Percentiles rank a stretch among this genome's conserved stretches.
Conservation (phyloP, 805 yeast genomes). For the Grigorovia humatica region DNA sequence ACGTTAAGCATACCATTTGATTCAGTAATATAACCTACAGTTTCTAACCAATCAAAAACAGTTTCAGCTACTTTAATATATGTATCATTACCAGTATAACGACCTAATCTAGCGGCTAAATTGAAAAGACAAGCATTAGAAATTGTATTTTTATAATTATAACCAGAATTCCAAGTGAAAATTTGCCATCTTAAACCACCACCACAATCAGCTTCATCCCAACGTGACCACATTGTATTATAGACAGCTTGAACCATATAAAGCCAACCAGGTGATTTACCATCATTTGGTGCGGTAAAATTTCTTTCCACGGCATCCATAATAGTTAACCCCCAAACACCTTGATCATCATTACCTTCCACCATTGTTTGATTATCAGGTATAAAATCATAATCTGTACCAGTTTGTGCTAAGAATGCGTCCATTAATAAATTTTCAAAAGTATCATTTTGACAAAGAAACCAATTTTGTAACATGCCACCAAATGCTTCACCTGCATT, state of each 20-base stretch:
- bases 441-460: constrained; percentile 56
- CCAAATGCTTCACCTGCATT: constrained; percentile 76
- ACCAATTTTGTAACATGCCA: constrained; percentile 60
- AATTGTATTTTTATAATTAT: constrained; percentile 52
- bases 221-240: constrained; percentile 45
- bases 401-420: constrained; percentile 38
- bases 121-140: constrained; percentile 58
- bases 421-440: constrained; percentile 45
- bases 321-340: constrained; percentile 56
- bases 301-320: constrained; percentile 54
- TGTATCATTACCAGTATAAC: constrained; percentile 42
- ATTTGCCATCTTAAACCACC: constrained; percentile 71
- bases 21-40: constrained; percentile 37
- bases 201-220: constrained; percentile 45
- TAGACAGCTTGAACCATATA: constrained; percentile 47
- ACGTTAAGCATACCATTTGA: constrained; percentile 41
- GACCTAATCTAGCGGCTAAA: constrained; percentile 51
- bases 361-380: constrained; percentile 56
- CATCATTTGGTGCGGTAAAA: constrained; percentile 36
- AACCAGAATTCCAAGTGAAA: constrained; percentile 49
- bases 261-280: constrained; percentile 40
- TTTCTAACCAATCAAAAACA: constrained; percentile 52
- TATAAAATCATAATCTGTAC: constrained; percentile 41
- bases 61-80: constrained; percentile 43
- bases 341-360: constrained; percentile 68